These are phyloP conservation scores for Globisporangium takayamanum DNA, from an alignment of 352 stramenopile genomes.

Conservation along the genomic window DNA sequence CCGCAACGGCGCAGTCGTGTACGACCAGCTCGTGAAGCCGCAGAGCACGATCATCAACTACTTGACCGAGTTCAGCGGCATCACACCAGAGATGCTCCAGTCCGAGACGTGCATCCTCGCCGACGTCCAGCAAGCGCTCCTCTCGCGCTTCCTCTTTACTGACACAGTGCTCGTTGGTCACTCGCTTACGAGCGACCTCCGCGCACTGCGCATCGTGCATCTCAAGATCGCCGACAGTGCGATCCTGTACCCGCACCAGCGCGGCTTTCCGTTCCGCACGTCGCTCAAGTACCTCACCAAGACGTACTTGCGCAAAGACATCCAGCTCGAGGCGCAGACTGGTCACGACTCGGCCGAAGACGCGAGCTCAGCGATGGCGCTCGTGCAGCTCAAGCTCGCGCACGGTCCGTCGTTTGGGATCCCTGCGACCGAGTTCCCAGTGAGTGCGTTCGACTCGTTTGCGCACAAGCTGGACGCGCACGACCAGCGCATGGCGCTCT, in stretches of 20 bases:
- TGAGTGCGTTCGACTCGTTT: slow-evolving; percentile 58
- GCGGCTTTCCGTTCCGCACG: slow-evolving; percentile 75
- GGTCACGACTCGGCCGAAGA: slow-evolving; percentile 85
- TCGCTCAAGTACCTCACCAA: slow-evolving; percentile 82
- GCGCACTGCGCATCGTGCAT: slow-evolving; percentile 73
- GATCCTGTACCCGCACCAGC: slow-evolving; percentile 79
- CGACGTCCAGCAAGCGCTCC: slow-evolving; percentile 65
- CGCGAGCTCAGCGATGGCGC: slow-evolving; percentile 66
- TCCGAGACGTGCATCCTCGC: slow-evolving; percentile 50
- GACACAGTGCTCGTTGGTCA: slow-evolving; percentile 84
- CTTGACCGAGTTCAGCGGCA: slow-evolving; percentile 87
- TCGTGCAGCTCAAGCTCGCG: slow-evolving; percentile 68
- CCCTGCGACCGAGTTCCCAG: slow-evolving; percentile 30
- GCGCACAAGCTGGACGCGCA: slow-evolving; percentile 42
- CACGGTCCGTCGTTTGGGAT: slow-evolving; percentile 69
- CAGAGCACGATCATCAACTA: slow-evolving; percentile 86
- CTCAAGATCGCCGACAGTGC: slow-evolving; percentile 63
- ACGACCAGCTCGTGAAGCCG: slow-evolving; percentile 81
- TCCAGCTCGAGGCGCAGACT: slow-evolving; percentile 52
- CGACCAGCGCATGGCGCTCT: slow-evolving; percentile 45
- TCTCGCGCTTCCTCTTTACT: slow-evolving; percentile 47
- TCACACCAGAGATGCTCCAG: slow-evolving; percentile 65
- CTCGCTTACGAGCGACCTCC: slow-evolving; percentile 82
- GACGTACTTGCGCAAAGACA: slow-evolving; percentile 73
- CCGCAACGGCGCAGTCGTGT: slow-evolving; percentile 45